These are phyloP conservation scores for Tulasnella sp. DNA, from an alignment of 768 basidiomycete species.

Conservation along the genomic window DNA sequence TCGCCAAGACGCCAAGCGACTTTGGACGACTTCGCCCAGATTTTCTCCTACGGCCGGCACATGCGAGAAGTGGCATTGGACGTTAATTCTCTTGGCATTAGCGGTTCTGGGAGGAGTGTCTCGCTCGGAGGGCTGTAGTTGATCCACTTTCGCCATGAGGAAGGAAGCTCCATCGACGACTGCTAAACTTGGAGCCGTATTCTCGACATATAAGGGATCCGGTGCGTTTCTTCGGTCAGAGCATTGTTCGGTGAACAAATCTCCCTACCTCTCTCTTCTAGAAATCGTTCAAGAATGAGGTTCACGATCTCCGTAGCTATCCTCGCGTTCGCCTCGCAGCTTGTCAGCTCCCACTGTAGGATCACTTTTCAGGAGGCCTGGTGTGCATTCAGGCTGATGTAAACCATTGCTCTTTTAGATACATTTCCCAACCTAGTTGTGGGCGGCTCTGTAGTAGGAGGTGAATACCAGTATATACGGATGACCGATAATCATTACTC, in stretches of 20 bases:
- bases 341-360: slow-evolving; percentile 15
- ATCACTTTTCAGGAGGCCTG: too few species aligned
- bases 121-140: background rate
- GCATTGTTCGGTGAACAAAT: background rate
- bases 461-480: slow-evolving; percentile 31
- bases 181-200: background rate
- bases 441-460: background rate
- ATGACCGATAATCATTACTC: slow-evolving; percentile 35
- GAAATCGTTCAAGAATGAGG: background rate
- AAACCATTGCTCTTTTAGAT: background rate
- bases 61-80: background rate
- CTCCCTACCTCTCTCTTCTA: slow-evolving; percentile 34
- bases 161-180: too few species aligned
- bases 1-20: background rate
- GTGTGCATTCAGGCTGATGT: background rate
- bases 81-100: background rate
- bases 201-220: background rate
- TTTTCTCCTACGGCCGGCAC: background rate
- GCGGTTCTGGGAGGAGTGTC: background rate
- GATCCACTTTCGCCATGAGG: background rate
- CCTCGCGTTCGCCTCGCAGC: background rate
- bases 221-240: background rate
- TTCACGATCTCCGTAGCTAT: background rate
- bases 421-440: slow-evolving; percentile 26
- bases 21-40: background rate